Evolutionary conservation across 176 grass and related monocot species (phyloP), one percentile per base, ranked within the genome.

Genomic region (Puccinellia tenuiflora): DNA sequence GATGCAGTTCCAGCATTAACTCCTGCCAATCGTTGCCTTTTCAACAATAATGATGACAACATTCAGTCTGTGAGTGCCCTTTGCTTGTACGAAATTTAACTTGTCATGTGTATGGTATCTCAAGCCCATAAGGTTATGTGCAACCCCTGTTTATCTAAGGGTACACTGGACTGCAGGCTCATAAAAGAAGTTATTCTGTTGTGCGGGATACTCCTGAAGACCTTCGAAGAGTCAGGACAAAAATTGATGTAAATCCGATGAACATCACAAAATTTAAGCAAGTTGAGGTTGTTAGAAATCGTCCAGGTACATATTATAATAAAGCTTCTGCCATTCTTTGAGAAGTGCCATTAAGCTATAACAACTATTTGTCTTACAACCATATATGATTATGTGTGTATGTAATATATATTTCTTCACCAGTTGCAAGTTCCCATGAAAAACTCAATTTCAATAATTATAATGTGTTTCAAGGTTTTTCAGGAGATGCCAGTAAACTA

Each of bases 181-280:
- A 79, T 35, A 94, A 94, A 77, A 52, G 89, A 85, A 91, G 67
- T 30, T 91, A 77, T 53, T 84, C 86, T 88, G 46, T 35, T n/a
- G 68, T 65, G 34, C 65, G n/a, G 11, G 76, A 85, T 73, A 85
- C 46, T 6, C 82, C 47, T 29, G 89, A 62, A 7, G 85, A 83
- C 42, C 38, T 82, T 68, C 81, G 87, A 72, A 91, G 89, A 89
- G 75, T 94, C 24, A 91, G 85, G 39, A 81, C 87, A 68, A 91
- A 69, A 77, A 46, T 85, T 18, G 89, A 71, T 79, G 92, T 25
- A 84, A 81, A 62, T 83, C 40, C 57, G 40, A 79, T 89, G 26
- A 76, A 89, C 60, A 68, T 87, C 60, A 75, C 84, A 24, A 94
- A 87, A 63, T 85, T 94, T 46, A 87, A 91, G 72, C 54, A 94